Evolutionary conservation across 805 yeast genomes (phyloP).

Genomic region (Schizosaccharomyces cryophilus): DNA sequence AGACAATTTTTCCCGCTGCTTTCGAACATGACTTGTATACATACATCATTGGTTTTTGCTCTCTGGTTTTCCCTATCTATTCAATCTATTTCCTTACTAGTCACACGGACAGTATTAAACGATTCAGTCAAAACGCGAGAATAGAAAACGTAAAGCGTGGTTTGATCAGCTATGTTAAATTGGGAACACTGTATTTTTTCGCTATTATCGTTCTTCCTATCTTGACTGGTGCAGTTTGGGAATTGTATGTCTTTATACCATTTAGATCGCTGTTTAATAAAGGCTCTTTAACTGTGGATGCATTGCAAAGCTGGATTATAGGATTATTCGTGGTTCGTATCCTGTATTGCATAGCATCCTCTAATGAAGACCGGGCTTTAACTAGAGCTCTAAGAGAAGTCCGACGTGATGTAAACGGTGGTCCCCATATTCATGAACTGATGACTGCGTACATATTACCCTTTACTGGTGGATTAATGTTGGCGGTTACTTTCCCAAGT

Average conservation of each 20-base stretch:
- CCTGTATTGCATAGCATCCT: too few species aligned
- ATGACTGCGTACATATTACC: neutral
- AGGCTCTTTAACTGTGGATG: neutral
- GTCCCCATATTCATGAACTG: neutral
- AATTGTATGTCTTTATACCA: neutral
- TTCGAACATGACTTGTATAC: constrained; percentile 9
- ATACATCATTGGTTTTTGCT: constrained; percentile 9
- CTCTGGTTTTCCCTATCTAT: neutral
- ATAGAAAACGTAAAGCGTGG: neutral
- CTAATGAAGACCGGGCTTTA: neutral
- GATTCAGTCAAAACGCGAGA: neutral
- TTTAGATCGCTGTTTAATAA: neutral
- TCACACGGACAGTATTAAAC: neutral
- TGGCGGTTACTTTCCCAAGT: neutral
- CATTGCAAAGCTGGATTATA: neutral
- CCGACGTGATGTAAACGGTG: neutral
- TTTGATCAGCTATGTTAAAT: neutral
- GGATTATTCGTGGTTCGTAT: neutral
- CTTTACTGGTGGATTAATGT: neutral
- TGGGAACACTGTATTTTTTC: neutral
- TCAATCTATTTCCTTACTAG: neutral
- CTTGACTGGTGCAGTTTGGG: neutral
- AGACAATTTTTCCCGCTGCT: constrained; percentile 1
- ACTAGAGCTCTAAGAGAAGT: neutral
- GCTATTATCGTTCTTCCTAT: neutral